These are phyloP conservation scores for Lanmaoa pseudosensibilis DNA, from an alignment of 768 basidiomycete genomes.

Conservation along the genomic window DNA sequence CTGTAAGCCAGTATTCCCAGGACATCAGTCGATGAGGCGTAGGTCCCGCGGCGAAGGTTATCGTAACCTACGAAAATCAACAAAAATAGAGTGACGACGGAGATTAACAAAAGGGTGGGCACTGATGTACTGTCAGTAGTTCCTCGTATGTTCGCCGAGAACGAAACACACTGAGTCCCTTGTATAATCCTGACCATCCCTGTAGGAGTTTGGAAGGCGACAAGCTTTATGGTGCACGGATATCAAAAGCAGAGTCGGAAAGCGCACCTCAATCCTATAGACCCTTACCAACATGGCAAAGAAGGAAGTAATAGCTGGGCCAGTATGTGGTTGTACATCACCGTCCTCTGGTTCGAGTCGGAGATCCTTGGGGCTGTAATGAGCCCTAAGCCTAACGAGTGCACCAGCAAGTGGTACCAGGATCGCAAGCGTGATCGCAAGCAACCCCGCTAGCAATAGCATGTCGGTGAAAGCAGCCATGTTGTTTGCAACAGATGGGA, in stretches of 20 bases:
- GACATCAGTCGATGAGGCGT: conserved; percentile 61
- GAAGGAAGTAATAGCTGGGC: conserved; percentile 74
- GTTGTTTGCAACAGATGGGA: conserved; percentile 12
- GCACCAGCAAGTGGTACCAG: conserved; percentile 67
- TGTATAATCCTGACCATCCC: conserved; percentile 77
- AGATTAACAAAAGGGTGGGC: conserved; percentile 49
- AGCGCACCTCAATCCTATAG: conserved; percentile 65
- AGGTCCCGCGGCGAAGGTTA: conserved; percentile 60
- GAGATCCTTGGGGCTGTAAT: conserved; percentile 84
- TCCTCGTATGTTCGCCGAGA: conserved; percentile 26
- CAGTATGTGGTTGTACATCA: conserved; percentile 71
- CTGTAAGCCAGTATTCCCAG: conserved; percentile 66
- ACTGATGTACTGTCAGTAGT: conserved; percentile 44
- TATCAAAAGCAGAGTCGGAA: neutral
- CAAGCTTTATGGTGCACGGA: neutral
- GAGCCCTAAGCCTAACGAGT: conserved; percentile 75
- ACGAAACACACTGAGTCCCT: conserved; percentile 60
- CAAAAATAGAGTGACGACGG: conserved; percentile 57
- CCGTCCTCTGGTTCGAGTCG: conserved; percentile 79
- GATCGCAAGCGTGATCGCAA: conserved; percentile 53
- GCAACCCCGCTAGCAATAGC: conserved; percentile 44
- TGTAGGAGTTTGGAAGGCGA: conserved; percentile 22
- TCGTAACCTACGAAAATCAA: conserved; percentile 57
- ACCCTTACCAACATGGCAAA: conserved; percentile 73
- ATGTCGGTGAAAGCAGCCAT: conserved; percentile 40